A percentile compares a stretch with the other conserved stretches of the same genome.
These are phyloP conservation scores for Lactarius sanguifluus DNA, from an alignment of 768 basidiomycete species.

Conservation along the genomic window DNA sequence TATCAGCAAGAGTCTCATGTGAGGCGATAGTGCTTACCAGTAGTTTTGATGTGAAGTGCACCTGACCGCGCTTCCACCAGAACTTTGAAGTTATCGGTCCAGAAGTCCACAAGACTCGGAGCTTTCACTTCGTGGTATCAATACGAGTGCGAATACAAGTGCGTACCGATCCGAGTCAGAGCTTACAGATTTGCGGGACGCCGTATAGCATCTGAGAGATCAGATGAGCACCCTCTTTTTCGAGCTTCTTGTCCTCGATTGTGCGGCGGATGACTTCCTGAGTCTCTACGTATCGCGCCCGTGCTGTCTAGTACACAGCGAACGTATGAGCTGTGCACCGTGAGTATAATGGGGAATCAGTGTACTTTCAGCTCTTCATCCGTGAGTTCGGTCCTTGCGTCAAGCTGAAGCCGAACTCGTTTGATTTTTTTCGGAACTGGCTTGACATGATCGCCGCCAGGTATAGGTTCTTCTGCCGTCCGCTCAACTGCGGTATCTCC, in stretches of 20 bases:
- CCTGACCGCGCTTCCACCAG: slow-evolving; percentile 65
- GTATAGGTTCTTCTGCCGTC: neutral
- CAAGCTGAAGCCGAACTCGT: slow-evolving; percentile 56
- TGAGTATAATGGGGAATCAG: neutral
- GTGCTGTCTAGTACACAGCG: slow-evolving; percentile 40
- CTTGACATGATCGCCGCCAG: slow-evolving; percentile 3
- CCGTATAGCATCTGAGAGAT: slow-evolving; percentile 68
- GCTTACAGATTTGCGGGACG: slow-evolving; percentile 62
- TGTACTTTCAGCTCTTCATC: slow-evolving; percentile 77
- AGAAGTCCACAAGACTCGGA: slow-evolving; percentile 66
- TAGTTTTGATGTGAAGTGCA: slow-evolving; percentile 40
- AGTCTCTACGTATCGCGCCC: slow-evolving; percentile 63
- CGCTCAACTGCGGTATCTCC: neutral
- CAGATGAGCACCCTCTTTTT: slow-evolving; percentile 53
- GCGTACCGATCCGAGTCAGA: neutral
- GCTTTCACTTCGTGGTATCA: slow-evolving; percentile 53
- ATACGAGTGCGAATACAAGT: slow-evolving; percentile 7
- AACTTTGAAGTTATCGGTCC: slow-evolving; percentile 68
- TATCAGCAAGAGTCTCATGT: neutral
- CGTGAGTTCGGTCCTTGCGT: slow-evolving; percentile 75
- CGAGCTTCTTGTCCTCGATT: slow-evolving; percentile 50
- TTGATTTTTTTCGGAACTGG: slow-evolving; percentile 44
- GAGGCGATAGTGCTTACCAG: slow-evolving; percentile 33
- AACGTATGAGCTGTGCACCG: slow-evolving; percentile 7
- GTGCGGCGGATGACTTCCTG: slow-evolving; percentile 57